Percentiles rank a stretch among this genome's conserved stretches.
phyloP scores from a whole-genome alignment of 2,329 filamentous ascomycete species.

The Colletotrichum camelliae region DNA sequence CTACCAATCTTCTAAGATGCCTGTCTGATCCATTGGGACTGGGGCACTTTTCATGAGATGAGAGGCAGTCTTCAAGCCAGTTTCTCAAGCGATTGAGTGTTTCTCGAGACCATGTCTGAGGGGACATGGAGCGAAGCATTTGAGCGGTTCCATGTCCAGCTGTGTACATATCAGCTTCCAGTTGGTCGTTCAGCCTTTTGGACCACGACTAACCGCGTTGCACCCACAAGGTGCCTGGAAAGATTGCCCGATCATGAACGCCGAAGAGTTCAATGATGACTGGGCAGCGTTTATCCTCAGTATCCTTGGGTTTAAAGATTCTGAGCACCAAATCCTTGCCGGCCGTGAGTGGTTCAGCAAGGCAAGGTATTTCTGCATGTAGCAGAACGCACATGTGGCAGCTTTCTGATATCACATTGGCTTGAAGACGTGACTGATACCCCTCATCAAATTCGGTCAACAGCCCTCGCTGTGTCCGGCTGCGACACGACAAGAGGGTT shows the following conservation, averaged over 20 bases:
- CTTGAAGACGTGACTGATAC: neutral
- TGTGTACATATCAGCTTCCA: neutral
- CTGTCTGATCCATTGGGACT: neutral
- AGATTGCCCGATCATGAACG: neutral
- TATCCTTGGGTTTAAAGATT: neutral
- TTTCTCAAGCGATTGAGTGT: neutral
- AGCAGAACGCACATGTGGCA: neutral
- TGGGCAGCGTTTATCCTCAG: neutral
- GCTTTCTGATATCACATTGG: neutral
- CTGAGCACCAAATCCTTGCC: neutral
- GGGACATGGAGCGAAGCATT: neutral
- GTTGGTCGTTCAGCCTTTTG: neutral
- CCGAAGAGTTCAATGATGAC: too few species aligned
- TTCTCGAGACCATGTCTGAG: neutral
- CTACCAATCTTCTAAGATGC: neutral
- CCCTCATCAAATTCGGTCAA: neutral
- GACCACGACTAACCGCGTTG: neutral
- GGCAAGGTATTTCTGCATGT: neutral
- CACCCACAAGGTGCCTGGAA: neutral
- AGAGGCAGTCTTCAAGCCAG: neutral
- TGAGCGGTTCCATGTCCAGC: neutral
- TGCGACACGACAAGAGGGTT: neutral
- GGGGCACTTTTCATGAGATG: neutral
- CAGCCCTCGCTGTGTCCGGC: neutral
- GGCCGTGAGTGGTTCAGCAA: neutral